Evolutionary conservation across 148 eudicot species (phyloP), one percentile per base, ranked within the genome.

Genomic region (Amaranthus hypochondriacus): DNA sequence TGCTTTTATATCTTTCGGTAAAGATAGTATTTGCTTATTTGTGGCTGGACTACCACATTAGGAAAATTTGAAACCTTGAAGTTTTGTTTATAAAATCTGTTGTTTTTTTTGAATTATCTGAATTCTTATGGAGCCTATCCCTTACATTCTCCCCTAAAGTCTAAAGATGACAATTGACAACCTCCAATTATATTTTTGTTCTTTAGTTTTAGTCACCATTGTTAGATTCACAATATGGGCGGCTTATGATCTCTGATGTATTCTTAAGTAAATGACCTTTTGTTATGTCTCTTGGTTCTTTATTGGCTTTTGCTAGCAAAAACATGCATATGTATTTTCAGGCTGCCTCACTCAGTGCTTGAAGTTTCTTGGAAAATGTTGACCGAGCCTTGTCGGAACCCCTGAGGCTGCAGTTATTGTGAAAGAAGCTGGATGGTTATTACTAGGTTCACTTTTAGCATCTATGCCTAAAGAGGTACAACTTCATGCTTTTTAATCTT

Each of bases 391-490:
- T 84, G 89, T 84, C 72, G 89, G 72, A 92, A 89, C 75, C 88
- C 89, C n/a, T 78, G 77, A 72, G 66, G 99, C 86, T 61, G 91
- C 87, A 63, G 78, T 86, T 74, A 89, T 89, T 77, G 92, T 87
- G 74, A 89, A 83, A 75, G 97, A 95, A 87, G 90, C 97, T 75
- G 99, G 97, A 56, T 95, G 99, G 99, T 77, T 83, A 72, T 87
- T 95, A 74, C 70, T 95, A 72, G 93, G 97, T 69, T 89, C 99
- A 76, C 86, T 95, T 57, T 78, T 95, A 80, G 86, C 96, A 74
- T 90, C 94, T 78, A 83, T 95, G 87, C 88, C 99, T 12, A 90
- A 86, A 81, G 92, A 95, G 97, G 99, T 89, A 83, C 57, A 44
- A 13, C 48, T 39, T 21, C 66, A 8, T 21, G 7, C 70, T 44